Base-by-base conservation (phyloP, 805 yeast species). In the Saturnispora bothae region DNA sequence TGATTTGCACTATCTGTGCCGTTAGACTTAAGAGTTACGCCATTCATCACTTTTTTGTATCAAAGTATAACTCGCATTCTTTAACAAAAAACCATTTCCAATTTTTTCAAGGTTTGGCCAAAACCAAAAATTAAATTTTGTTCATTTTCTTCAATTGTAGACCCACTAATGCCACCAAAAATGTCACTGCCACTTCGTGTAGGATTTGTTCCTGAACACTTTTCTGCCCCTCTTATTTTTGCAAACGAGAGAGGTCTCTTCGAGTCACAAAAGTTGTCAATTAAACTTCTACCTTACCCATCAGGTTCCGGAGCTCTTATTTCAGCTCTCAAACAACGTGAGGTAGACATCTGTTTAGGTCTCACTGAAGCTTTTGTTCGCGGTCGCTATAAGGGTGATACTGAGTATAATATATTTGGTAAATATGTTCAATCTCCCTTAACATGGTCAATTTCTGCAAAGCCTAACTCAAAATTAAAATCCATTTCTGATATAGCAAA, bases 291-390 rank as follows among this genome's bases (percentile, higher is more conserved):
- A n/a, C n/a, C n/a, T n/a, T n/a, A n/a, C n/a, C 81, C 84, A 14
- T 82, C 92, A 14, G 96, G 96, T 1, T 77, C 94, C 5, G 96
- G 96, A 2, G 83, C 84, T 49, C 66, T 86, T 56, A 82, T 86
- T 54, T 81, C 79, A 48, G 68, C 85, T 5, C 63, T 88, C 36
- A 73, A 75, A 43, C 69, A 61, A 14, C 65, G 69, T 9, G 72
- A 77, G 30, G 70, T 85, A 26, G 92, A 86, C 50, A 64, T 83
- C 36, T 94, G 94, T 22, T 72, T 88, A 51, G 96, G 96, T 0
- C 66, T 86, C 38, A 86, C 96, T 4, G 96, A 86, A 57, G 95
- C 94, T 0, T 86, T 86, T 60, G 76, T 88, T 3, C 75, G 92
- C 21, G 94, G 89, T 15, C 63, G 81, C 35, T 82, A 83, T 18